A percentile compares a stretch with the other conserved stretches of the same genome.
phyloP scores from a whole-genome alignment of 176 grass and related monocot species.

The Oryza brachyantha region DNA sequence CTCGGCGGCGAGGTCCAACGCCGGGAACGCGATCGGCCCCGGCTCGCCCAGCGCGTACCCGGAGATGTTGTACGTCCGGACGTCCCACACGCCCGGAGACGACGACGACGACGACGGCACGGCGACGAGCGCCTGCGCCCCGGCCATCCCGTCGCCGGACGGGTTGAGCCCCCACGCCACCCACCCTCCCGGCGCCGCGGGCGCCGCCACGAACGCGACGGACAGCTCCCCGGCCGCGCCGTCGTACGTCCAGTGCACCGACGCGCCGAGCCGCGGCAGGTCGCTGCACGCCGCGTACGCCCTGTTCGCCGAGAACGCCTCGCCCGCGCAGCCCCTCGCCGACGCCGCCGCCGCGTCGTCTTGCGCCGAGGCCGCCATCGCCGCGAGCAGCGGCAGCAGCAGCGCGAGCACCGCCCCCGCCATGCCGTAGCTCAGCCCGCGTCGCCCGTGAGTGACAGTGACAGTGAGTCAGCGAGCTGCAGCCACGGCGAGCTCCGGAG shows the following conservation, averaged over 20 bases:
- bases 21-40: slow-evolving; percentile 39
- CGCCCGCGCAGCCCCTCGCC: not conserved
- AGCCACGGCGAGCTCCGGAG: no score
- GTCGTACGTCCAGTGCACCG: slow-evolving; percentile 70
- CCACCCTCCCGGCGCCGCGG: slow-evolving; percentile 50
- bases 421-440: not conserved
- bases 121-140: slow-evolving; percentile 59
- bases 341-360: not conserved
- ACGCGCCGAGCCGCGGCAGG: slow-evolving; percentile 50
- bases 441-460: not conserved
- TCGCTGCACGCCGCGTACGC: slow-evolving; percentile 54
- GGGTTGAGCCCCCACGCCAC: slow-evolving; percentile 80
- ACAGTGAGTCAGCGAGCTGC: no score
- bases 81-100: slow-evolving; percentile 34
- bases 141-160: slow-evolving; percentile 35
- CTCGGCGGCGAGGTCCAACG: slow-evolving; percentile 42
- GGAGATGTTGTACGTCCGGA: slow-evolving; percentile 60
- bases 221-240: slow-evolving; percentile 30
- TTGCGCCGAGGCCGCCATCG: not conserved
- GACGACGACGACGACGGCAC: slow-evolving; percentile 8
- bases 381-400: not conserved
- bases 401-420: not conserved
- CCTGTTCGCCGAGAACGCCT: slow-evolving; percentile 21
- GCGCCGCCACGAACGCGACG: slow-evolving; percentile 57
- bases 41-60: slow-evolving; percentile 31